A percentile compares a stretch with the other conserved stretches of the same genome.
phyloP scores from a whole-genome alignment of 345 rosid genomes.

The Trapa incisa region DNA sequence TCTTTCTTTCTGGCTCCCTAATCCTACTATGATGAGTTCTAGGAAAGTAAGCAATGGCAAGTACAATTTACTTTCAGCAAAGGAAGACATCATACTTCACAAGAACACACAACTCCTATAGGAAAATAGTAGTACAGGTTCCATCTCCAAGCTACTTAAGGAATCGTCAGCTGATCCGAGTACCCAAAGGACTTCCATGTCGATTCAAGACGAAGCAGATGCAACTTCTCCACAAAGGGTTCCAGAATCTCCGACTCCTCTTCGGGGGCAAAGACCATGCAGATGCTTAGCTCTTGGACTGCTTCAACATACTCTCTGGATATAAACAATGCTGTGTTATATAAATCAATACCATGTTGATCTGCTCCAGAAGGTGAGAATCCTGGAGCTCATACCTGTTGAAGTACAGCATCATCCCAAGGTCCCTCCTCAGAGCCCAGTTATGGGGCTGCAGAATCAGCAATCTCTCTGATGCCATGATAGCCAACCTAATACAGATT shows the following conservation, averaged over 20 bases:
- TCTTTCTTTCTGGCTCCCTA: neutral
- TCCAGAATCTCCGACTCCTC: constrained; percentile 57
- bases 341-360: neutral
- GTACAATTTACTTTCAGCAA: neutral
- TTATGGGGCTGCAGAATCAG: constrained; percentile 80
- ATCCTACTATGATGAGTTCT: neutral
- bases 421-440: constrained; percentile 77
- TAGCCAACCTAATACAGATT: constrained; percentile 48
- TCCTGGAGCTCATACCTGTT: constrained; percentile 27
- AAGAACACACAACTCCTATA: neutral
- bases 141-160: constrained; percentile 3
- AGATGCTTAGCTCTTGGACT: constrained; percentile 83
- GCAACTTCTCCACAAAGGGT: constrained; percentile 72
- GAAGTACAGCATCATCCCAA: constrained; percentile 86
- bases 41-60: neutral
- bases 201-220: constrained; percentile 58
- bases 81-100: neutral
- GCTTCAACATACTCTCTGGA: constrained; percentile 68
- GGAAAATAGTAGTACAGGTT: neutral
- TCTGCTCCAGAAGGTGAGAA: neutral
- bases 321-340: neutral
- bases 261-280: constrained; percentile 74
- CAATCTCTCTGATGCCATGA: constrained; percentile 77
- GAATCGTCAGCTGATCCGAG: constrained; percentile 43
- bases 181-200: constrained; percentile 57